Evolutionary conservation across 441 rosid genomes (phyloP), one percentile per base, ranked within the genome.

Genomic region (Arabidopsis hybrid): DNA sequence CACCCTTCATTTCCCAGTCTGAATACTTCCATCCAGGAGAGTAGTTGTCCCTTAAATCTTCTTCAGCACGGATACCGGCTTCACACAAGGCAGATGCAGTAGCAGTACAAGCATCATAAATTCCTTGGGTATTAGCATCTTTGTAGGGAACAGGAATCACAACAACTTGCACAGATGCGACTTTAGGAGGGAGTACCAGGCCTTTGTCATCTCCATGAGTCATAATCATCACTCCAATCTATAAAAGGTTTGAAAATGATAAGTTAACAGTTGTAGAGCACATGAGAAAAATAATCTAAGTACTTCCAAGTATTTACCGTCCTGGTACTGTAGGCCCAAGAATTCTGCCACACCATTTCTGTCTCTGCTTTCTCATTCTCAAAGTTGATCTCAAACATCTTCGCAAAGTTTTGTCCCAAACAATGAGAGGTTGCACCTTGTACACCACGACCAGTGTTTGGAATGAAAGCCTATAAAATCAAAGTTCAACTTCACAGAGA

Each of bases 21-120:
- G 99, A 95, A 73, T 93, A 95, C 86, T 95, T 95, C 99, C 99
- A 95, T 56, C 98, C 98, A 43, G 98, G 99, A 4, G 98, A 90
- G 72, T 95, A 91, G 81, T 93, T 89, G 63, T 95, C 99, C 80
- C 97, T 85, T 18, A 87, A 73, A 81, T 95, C 99, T 10, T 84
- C 86, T 75, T 90, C 92, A n/a, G 98, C 97, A 50, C 83, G 80
- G 52, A 95, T 84, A 51, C 98, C 99, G 7, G 97, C 98, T 65
- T 83, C 80, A 52, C 49, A 58, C 77, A 95, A 84, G 43, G 83
- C 62, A 69, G 88, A 83, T 45, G 85, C 92, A 47, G 97, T 93
- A 69, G 85, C 93, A 79, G 61, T 61, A 75, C 98, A 93, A 12
- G 99, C 99, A 83, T 93, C 93, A 73, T 72, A 82, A 31, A 95